Base-by-base conservation (phyloP, 768 basidiomycete species). In the Leccinum obscurum region DNA sequence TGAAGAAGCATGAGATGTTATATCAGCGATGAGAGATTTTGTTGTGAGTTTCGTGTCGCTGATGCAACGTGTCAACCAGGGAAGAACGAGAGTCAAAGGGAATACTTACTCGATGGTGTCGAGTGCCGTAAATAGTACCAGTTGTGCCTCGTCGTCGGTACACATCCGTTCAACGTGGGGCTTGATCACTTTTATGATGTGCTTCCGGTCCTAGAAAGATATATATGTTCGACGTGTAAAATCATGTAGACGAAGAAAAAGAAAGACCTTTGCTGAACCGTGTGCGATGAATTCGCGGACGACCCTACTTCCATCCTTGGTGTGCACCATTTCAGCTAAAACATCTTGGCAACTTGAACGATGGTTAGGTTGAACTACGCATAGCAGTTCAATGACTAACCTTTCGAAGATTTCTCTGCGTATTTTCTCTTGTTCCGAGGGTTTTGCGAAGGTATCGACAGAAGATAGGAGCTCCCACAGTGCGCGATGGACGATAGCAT, bases 311-410 rank as follows among this genome's bases (percentile, higher is more conserved):
- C 95, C 95, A 66, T 96, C 92, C 69, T 86, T 93, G 15, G 95
- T 98, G 68, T 98, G 95, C 0, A 95, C 92, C 82, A 96, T 91
- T 70, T 97, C 95, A 0, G 94, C 88, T 7, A 96, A 78, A 20
- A 89, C 81, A 46, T 96, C 94, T 63, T 92, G 87, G 66, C 90
- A 91, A 54, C 91, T 93, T 32, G 62, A 34, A 41, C 22, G 34
- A 50, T 15, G 0, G 22, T 66, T 11, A 69, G 50, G 2, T 20
- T 58, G n/a, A 3, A n/a, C 46, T 1, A 52, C 15, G 2, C 22
- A 49, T 26, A 37, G 13, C 30, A n/a, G 13, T 10, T 13, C n/a
- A 24, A 15, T 13, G 20, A 56, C 13, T n/a, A 6, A 93, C 88
- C 80, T 86, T 66, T 95, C 92, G 41, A 93, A 90, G 15, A 95